phyloP scores from a whole-genome alignment of 306 rosid species.

The Acacia acuminata region DNA sequence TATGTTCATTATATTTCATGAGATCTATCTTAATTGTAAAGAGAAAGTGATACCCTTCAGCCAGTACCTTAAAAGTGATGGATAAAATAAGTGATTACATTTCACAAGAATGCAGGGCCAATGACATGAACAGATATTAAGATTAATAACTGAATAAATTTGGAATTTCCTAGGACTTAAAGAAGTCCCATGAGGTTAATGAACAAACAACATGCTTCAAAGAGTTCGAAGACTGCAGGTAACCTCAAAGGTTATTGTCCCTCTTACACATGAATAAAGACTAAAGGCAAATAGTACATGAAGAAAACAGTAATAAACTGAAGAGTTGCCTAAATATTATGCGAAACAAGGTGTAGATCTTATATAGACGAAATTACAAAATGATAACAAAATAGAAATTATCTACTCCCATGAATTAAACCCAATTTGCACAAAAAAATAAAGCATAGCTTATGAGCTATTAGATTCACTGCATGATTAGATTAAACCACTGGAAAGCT shows the following conservation, averaged over 20 bases:
- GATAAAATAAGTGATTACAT: background rate
- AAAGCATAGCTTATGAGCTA: constrained; percentile 13
- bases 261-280: background rate
- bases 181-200: background rate
- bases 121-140: background rate
- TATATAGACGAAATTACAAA: background rate
- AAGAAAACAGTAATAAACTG: constrained; percentile 12
- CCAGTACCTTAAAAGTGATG: background rate
- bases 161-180: background rate
- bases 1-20: background rate
- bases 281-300: background rate
- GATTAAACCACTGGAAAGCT: constrained; percentile 11
- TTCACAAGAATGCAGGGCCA: background rate
- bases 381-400: constrained; percentile 6
- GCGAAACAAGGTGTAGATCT: background rate
- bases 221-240: background rate
- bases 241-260: background rate
- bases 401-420: constrained; percentile 9
- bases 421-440: constrained; percentile 1
- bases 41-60: background rate
- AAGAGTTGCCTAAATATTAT: background rate
- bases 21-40: background rate
- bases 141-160: background rate
- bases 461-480: background rate
- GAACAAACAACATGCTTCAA: background rate